Percentiles rank a stretch among this genome's conserved stretches.
phyloP scores from a whole-genome alignment of 1,139 yeast species.

The Yamadazyma friedrichii region DNA sequence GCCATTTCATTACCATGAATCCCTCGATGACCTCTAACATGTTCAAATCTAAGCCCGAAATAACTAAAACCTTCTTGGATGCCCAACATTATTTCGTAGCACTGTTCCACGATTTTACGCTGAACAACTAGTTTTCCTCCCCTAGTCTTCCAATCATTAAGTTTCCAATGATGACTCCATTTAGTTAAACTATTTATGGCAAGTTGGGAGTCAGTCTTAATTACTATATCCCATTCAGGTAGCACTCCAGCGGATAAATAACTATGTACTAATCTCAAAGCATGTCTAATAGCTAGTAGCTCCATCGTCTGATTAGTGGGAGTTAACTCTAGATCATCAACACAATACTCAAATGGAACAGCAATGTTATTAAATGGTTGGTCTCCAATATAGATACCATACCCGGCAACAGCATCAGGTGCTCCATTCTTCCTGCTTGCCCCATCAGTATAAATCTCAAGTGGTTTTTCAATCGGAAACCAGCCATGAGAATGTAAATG shows the following conservation, averaged over 20 bases:
- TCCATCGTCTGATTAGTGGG: slow-evolving; percentile 87
- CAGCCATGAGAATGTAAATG: too few species aligned
- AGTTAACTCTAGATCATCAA: slow-evolving; percentile 30
- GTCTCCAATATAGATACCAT: slow-evolving; percentile 59
- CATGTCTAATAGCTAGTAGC: slow-evolving; percentile 60
- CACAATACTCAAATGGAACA: slow-evolving; percentile 25
- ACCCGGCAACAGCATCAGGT: slow-evolving; percentile 52
- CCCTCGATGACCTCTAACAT: slow-evolving; percentile 78
- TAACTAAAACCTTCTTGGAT: too few species aligned
- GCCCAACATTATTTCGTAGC: slow-evolving; percentile 13
- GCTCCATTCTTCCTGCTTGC: slow-evolving; percentile 56
- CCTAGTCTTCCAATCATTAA: slow-evolving; percentile 50
- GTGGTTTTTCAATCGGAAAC: too few species aligned
- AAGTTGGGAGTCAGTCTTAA: slow-evolving; percentile 60
- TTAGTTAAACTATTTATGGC: slow-evolving; percentile 43
- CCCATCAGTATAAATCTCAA: slow-evolving; percentile 63
- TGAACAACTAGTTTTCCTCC: slow-evolving; percentile 50
- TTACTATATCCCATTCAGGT: slow-evolving; percentile 14
- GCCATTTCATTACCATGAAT: slow-evolving; percentile 73
- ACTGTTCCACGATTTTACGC: slow-evolving; percentile 43
- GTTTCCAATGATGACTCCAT: slow-evolving; percentile 56
- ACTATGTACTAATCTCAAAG: slow-evolving; percentile 34
- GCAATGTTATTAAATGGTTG: slow-evolving; percentile 50
- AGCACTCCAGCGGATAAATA: neutral
- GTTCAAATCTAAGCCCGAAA: slow-evolving; percentile 26